These are phyloP conservation scores for Lecanicillium sp. DNA, from an alignment of 2,329 filamentous ascomycete genomes.

Conservation along the genomic window DNA sequence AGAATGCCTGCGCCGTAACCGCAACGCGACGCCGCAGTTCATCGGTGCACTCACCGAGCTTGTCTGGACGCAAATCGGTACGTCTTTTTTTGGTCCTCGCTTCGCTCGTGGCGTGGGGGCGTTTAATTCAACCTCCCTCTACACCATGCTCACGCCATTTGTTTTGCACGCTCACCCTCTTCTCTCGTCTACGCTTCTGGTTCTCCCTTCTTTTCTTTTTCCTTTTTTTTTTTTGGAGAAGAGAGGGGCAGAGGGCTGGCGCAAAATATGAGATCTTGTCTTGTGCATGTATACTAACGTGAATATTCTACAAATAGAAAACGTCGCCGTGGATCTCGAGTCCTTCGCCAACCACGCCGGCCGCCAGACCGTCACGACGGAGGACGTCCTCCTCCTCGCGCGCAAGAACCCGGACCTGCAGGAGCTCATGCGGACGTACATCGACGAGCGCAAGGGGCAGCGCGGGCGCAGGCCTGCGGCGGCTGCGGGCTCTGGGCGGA, in stretches of 20 bases:
- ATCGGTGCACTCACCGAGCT: constrained; percentile 82
- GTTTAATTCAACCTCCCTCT: too few relatives aligned
- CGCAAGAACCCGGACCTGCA: constrained; percentile 82
- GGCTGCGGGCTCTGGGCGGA: too few relatives aligned
- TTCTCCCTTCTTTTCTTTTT: background rate
- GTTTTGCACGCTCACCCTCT: background rate
- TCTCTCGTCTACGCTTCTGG: background rate
- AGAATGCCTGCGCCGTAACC: constrained; percentile 53
- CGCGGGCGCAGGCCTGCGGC: constrained; percentile 1
- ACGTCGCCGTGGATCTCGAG: constrained; percentile 51
- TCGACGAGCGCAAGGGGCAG: constrained; percentile 54
- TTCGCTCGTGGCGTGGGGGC: too few relatives aligned
- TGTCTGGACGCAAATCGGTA: constrained; percentile 81
- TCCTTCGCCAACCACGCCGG: constrained; percentile 68
- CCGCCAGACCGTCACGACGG: constrained; percentile 70
- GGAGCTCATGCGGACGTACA: constrained; percentile 62
- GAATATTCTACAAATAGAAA: constrained; percentile 37
- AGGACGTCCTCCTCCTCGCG: constrained; percentile 83
- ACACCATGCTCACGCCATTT: too few relatives aligned
- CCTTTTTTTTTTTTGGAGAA: background rate
- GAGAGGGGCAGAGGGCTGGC: background rate
- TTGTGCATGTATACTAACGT: background rate
- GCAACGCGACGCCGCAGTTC: constrained; percentile 88
- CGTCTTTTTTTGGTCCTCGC: background rate
- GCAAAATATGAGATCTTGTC: background rate